Base-by-base conservation (phyloP, 2,329 filamentous ascomycete genomes). In the Colletotrichum tamarilloi region DNA sequence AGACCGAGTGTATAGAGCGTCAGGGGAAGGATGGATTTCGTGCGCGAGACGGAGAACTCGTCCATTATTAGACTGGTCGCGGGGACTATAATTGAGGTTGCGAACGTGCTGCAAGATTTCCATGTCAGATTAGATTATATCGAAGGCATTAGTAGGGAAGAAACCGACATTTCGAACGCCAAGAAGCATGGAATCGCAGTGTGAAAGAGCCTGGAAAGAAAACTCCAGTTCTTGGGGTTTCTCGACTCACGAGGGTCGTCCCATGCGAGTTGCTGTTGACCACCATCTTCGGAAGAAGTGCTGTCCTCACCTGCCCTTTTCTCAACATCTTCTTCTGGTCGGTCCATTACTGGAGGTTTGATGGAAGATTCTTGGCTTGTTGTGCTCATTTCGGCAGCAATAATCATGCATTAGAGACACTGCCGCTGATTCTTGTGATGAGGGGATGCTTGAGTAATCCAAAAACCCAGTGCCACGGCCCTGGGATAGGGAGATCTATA, bases 1-100 rank as follows among this genome's bases (percentile, higher is more conserved):
- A 95, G 92, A 72, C 87, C 84, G 4, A 95, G 84, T 91, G 94
- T 93, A 78, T 94, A 95, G 71, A 94, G 81, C 0, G 93, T 91
- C 0, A 95, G 24, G 1, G 70, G 66, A 7, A 73, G 60, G 26
- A 73, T 16, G 14, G 70, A 69, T 6, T 30, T 65, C 1, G 72
- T 75, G 22, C 68, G 60, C 14, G 71, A 73, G 35, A 78, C 67
- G 35, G 70, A 69, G 35, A 78, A 75, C 14, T 74, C 65, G 14
- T 63, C 19, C 38, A 64, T 68, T 8, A 75, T 65, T 8, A 59
- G 46, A 2, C 42, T 19, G 6, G 64, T 64, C 3, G 72, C 65
- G 5, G 73, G 74, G n/a, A 72, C 72, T n/a, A 68, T 75, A 14
- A 75, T 69, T 2, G 72, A 75, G 14, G 74, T 75, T n/a, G 67